Conservation (phyloP, 345 rosid genomes). For the Brassica nigra region DNA sequence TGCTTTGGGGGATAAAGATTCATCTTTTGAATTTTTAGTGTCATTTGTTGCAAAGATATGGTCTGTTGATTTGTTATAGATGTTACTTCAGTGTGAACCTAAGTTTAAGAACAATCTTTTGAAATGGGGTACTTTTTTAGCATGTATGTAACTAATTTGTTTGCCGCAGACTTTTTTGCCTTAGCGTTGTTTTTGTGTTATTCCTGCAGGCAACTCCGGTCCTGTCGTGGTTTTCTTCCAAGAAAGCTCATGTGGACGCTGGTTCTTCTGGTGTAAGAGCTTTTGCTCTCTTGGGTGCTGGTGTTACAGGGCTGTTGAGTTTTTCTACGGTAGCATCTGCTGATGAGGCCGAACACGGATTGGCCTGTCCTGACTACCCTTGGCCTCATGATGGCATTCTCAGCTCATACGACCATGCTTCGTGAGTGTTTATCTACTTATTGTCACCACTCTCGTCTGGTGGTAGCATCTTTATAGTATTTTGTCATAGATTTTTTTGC, state of each 20-base stretch:
- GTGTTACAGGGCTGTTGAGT: slow-evolving; percentile 79
- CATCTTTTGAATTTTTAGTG: slow-evolving; percentile 2
- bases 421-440: slow-evolving; percentile 58
- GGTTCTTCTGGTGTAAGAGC: slow-evolving; percentile 60
- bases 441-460: neutral
- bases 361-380: slow-evolving; percentile 83
- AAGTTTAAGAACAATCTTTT: neutral
- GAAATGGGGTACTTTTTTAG: neutral
- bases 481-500: neutral
- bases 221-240: slow-evolving; percentile 60
- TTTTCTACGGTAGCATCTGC: slow-evolving; percentile 82
- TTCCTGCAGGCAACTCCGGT: slow-evolving; percentile 61
- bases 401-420: slow-evolving; percentile 97
- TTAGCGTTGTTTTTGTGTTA: slow-evolving; percentile 20
- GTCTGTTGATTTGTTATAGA: neutral
- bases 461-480: neutral
- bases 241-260: slow-evolving; percentile 64
- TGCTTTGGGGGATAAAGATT: neutral
- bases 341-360: slow-evolving; percentile 98
- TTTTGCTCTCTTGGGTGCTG: slow-evolving; percentile 82
- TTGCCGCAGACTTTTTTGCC: neutral
- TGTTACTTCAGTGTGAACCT: neutral
- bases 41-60: neutral
- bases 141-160: neutral
- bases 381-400: slow-evolving; percentile 99